Evolutionary conservation across 768 basidiomycete genomes (phyloP), one percentile per base, ranked within the genome.

Genomic region (Calocera viscosa): DNA sequence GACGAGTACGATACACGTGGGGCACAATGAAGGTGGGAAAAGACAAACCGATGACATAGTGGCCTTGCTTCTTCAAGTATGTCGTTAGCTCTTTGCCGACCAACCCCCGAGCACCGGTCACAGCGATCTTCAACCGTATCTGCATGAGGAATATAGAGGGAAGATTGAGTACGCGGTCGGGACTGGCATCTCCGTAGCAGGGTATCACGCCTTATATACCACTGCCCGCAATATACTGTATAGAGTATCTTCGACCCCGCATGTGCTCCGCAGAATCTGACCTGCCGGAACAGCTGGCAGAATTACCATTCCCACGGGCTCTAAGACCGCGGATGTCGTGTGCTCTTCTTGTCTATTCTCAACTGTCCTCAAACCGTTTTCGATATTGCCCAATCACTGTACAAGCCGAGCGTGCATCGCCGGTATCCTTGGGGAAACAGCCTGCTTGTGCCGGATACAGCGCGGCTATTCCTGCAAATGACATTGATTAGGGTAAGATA

Each of bases 161-260:
- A 22, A 32, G 8, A 19, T 60, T 26, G 2, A 10, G 30, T 28
- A 28, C 7, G 24, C 53, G 5, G 30, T 32, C 19, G 14, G 19
- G 5, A 47, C n/a, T n/a, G n/a, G n/a, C 19, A 47, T 19, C 7
- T 47, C 24, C 43, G 43, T 30, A 11, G 26, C 22, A 60, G 26
- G 24, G 30, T 26, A 28, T 32, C 30, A 16, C 8, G 2, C 30
- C 19, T 28, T 60, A 60, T 60, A 60, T 60, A 60, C 30, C 11
- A 11, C 24, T 2, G 11, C 26, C 14, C 22, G 30, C 53, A 16
- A 60, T 5, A 12, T 60, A 60, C 53, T 60, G 53, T 60, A 60
- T 60, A 60, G 19, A 60, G 53, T 60, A 32, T 60, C 53, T 60
- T 60, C 53, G 26, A 60, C 53, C 53, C 53, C 53, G 53, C 53